Percentiles rank a stretch among this genome's conserved stretches.
Evolutionary conservation across 306 rosid genomes (phyloP).

Genomic region (Acacia crassicarpa): DNA sequence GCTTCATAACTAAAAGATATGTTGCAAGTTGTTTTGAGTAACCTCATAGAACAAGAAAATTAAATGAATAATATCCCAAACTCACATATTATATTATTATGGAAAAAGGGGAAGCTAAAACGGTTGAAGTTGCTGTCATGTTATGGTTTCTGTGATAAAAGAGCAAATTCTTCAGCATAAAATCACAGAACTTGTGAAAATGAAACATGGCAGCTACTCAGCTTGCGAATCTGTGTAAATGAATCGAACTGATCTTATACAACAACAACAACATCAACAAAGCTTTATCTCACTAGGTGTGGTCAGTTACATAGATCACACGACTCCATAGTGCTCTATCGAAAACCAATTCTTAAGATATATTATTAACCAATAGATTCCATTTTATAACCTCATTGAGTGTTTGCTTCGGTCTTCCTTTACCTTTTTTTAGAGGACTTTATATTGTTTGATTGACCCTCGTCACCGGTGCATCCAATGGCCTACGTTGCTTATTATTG

Average conservation of each 20-base stretch:
- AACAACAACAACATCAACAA: too few relatives aligned
- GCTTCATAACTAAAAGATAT: neutral
- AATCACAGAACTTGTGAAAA: conserved; percentile 12
- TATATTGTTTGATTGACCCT: too few relatives aligned
- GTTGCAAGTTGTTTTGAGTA: neutral
- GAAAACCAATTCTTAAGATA: too few relatives aligned
- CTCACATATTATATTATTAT: neutral
- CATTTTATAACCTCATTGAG: too few relatives aligned
- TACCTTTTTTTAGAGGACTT: too few relatives aligned
- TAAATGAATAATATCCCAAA: neutral
- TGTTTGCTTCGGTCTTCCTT: too few relatives aligned
- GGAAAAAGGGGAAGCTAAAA: neutral
- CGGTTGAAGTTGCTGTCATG: neutral
- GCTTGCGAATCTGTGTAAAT: conserved; percentile 2
- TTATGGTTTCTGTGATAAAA: neutral
- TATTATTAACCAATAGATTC: too few relatives aligned
- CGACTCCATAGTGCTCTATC: too few relatives aligned
- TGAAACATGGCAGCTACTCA: conserved; percentile 21
- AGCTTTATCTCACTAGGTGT: too few relatives aligned
- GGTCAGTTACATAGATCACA: too few relatives aligned
- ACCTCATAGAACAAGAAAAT: neutral
- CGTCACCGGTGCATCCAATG: too few relatives aligned
- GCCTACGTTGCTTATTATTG: conserved; percentile 14
- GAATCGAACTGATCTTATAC: conserved; percentile 3
- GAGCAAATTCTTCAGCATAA: neutral